Evolutionary conservation across 108 stramenopile species (phyloP).

Genomic region (Cylindrotheca fusiformis): DNA sequence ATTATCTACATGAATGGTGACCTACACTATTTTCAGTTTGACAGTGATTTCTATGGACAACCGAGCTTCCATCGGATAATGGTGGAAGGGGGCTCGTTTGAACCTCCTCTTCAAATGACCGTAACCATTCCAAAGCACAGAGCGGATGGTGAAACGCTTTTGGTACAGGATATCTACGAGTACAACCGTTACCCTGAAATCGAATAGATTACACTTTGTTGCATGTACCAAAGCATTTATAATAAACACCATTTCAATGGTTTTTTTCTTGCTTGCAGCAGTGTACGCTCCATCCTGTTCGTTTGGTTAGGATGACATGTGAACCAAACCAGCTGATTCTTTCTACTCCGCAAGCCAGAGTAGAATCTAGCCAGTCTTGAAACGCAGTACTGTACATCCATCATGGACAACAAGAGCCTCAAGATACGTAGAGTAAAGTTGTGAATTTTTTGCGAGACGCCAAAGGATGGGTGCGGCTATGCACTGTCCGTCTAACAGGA

Average conservation of each 20-base stretch:
- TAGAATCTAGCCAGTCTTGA: too few species aligned
- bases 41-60: slow-evolving; percentile 13
- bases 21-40: slow-evolving; percentile 21
- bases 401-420: too few species aligned
- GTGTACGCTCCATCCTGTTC: neutral
- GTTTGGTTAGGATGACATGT: too few species aligned
- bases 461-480: too few species aligned
- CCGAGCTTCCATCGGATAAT: slow-evolving; percentile 22
- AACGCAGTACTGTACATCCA: too few species aligned
- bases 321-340: too few species aligned
- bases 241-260: neutral
- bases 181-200: neutral
- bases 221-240: neutral
- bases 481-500: too few species aligned
- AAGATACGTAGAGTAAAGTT: too few species aligned
- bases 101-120: slow-evolving; percentile 30
- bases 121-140: neutral
- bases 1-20: slow-evolving; percentile 42
- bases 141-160: neutral
- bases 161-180: neutral
- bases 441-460: too few species aligned
- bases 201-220: neutral
- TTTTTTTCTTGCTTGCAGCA: neutral
- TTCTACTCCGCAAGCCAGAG: too few species aligned
- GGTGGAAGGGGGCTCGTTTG: slow-evolving; percentile 28